A percentile compares a stretch with the other conserved stretches of the same genome.
Evolutionary conservation across 805 yeast species (phyloP).

Genomic region (Metschnikowia lachancei): DNA sequence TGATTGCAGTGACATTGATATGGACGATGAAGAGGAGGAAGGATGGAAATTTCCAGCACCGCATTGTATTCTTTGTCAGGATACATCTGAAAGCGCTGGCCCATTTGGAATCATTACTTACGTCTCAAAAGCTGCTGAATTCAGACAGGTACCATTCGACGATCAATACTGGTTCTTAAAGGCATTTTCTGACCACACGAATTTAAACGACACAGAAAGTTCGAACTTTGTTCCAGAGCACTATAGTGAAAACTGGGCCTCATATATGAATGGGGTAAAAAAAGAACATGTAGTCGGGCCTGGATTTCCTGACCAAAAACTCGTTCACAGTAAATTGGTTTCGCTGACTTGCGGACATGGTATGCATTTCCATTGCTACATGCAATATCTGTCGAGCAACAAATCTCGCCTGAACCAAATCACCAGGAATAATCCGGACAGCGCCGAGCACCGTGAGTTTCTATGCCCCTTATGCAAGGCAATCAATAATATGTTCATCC

Average conservation of each 20-base stretch:
- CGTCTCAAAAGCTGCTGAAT: constrained; percentile 55
- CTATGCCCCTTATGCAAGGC: constrained; percentile 91
- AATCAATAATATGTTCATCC: constrained; percentile 78
- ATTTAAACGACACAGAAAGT: constrained; percentile 24
- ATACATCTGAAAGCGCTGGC: constrained; percentile 62
- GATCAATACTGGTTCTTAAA: constrained; percentile 63
- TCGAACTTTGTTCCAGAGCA: constrained; percentile 15
- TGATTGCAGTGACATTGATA: constrained; percentile 42
- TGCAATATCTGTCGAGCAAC: constrained; percentile 57
- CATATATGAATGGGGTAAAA: constrained; percentile 36
- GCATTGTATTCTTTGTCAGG: constrained; percentile 79
- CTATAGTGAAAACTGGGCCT: constrained; percentile 34
- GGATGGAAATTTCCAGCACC: constrained; percentile 71
- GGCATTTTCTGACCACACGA: constrained; percentile 51
- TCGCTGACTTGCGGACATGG: constrained; percentile 90
- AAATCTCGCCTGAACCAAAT: constrained; percentile 63
- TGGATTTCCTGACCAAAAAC: constrained; percentile 52
- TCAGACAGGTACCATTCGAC: constrained; percentile 62
- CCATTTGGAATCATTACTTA: constrained; percentile 75
- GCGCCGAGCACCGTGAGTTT: constrained; percentile 66
- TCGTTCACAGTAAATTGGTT: constrained; percentile 45
- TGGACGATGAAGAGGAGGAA: constrained; percentile 36
- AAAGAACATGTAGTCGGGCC: constrained; percentile 59
- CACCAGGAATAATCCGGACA: constrained; percentile 79
- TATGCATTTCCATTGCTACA: constrained; percentile 78